phyloP scores from a whole-genome alignment of 148 eudicot species.

The Heliamphora exappendiculata region DNA sequence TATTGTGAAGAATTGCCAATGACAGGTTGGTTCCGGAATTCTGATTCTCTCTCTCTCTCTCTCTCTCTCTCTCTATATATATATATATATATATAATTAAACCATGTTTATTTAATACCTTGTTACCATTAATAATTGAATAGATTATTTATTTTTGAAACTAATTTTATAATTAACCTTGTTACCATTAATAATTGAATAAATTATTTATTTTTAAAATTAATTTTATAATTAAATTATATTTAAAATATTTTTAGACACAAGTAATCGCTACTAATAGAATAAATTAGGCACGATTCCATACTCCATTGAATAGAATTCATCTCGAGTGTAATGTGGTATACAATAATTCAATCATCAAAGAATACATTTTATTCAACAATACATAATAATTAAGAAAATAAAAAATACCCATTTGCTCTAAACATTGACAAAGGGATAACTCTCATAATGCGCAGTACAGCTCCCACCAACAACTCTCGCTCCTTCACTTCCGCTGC shows the following conservation, averaged over 20 bases:
- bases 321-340: neutral
- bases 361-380: neutral
- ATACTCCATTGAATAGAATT: too few relatives aligned
- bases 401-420: neutral
- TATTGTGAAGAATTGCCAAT: too few relatives aligned
- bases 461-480: slow-evolving; percentile 40
- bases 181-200: too few relatives aligned
- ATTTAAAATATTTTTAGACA: neutral
- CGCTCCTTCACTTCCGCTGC: slow-evolving; percentile 33
- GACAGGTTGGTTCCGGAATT: too few relatives aligned
- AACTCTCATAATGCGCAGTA: slow-evolving; percentile 33
- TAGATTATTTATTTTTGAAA: too few relatives aligned
- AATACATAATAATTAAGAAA: neutral
- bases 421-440: slow-evolving; percentile 23
- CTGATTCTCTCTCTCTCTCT: too few relatives aligned
- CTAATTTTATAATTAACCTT: too few relatives aligned
- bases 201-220: too few relatives aligned
- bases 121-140: too few relatives aligned
- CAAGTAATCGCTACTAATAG: neutral
- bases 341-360: neutral
- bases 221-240: neutral
- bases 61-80: too few relatives aligned
- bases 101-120: too few relatives aligned
- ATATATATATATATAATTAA: too few relatives aligned
- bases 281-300: neutral